Conservation (phyloP, 371 early-diverging fungal genomes). For the Mortierella sp. region DNA sequence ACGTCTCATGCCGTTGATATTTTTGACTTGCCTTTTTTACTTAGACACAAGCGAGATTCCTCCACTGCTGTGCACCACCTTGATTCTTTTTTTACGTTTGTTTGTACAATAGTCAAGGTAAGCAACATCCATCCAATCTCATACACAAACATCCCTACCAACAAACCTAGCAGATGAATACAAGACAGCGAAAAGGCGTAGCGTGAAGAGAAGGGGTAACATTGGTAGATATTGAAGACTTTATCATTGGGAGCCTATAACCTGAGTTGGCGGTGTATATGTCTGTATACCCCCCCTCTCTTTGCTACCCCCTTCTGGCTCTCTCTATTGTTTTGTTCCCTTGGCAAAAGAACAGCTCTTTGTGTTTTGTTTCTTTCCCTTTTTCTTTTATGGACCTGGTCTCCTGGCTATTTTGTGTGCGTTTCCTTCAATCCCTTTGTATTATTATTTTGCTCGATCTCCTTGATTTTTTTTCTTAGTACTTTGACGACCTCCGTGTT, state of each 20-base stretch:
- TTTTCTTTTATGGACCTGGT: background rate
- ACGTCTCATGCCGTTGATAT: background rate
- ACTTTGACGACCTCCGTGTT: constrained; percentile 3
- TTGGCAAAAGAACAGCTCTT: background rate
- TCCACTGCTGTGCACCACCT: background rate
- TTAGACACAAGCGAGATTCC: background rate
- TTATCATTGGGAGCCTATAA: background rate
- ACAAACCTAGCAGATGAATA: background rate
- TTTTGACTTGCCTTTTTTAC: background rate
- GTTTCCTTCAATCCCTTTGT: background rate
- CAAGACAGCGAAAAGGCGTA: background rate
- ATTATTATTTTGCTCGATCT: constrained; percentile 7
- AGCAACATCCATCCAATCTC: background rate
- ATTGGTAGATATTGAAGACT: background rate
- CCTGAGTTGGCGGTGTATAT: background rate
- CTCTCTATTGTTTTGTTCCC: background rate
- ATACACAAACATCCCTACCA: background rate
- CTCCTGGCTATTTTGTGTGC: background rate
- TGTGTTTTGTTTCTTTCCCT: background rate
- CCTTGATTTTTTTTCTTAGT: background rate
- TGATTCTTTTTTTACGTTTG: background rate
- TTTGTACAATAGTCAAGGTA: constrained; percentile 7
- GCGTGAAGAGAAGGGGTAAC: background rate
- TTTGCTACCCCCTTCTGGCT: background rate
- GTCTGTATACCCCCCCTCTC: background rate